Evolutionary conservation across 495 filamentous ascomycete genomes (phyloP).

Genomic region (Cairneyella variabilis): DNA sequence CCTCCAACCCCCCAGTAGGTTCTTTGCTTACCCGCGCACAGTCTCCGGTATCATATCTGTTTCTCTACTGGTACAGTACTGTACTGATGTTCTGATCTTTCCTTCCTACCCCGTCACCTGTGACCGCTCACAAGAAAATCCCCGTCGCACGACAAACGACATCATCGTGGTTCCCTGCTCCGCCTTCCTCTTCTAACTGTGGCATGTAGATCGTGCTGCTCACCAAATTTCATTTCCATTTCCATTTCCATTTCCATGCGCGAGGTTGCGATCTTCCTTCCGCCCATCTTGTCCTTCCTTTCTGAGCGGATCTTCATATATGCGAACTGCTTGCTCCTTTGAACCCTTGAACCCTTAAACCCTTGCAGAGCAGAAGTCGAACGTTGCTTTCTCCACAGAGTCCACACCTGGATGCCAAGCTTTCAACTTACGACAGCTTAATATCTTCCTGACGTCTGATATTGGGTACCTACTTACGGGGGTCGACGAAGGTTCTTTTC

Average conservation of each 20-base stretch:
- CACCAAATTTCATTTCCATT: conserved; percentile 12
- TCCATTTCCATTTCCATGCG: background rate
- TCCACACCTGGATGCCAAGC: no score
- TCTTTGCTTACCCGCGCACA: background rate
- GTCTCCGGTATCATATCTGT: conserved; percentile 23
- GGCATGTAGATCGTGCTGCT: conserved; percentile 20
- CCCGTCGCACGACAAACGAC: background rate
- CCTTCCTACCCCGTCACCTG: conserved; percentile 2
- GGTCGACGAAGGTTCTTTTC: no score
- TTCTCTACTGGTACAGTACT: conserved; percentile 24
- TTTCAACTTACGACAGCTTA: no score
- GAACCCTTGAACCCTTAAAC: no score
- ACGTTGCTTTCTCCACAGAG: no score
- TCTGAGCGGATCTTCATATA: no score
- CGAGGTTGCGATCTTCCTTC: background rate
- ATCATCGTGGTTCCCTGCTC: conserved; percentile 1
- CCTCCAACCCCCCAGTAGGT: background rate
- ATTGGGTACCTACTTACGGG: no score
- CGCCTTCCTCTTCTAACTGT: background rate
- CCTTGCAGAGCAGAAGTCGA: no score
- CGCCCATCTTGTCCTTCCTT: no score
- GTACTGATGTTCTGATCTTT: conserved; percentile 5
- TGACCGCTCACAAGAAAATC: background rate
- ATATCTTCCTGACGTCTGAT: no score
- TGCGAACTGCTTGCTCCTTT: no score